Percentiles rank a stretch among this genome's conserved stretches.
phyloP scores from a whole-genome alignment of 2,329 filamentous ascomycete genomes.

The Colletotrichum orchidophilum region DNA sequence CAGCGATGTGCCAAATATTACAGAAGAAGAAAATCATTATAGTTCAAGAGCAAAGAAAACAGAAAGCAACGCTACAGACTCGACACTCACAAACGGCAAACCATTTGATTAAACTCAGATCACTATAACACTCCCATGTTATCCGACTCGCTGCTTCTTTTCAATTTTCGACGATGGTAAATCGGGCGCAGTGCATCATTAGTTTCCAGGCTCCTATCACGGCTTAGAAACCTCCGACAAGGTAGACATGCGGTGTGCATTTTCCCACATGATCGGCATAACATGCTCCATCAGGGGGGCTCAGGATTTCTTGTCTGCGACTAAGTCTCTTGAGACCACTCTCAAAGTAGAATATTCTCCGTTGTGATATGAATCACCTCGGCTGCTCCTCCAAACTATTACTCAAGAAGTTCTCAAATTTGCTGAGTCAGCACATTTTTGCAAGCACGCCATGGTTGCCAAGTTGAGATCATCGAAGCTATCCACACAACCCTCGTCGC shows the following conservation, averaged over 20 bases:
- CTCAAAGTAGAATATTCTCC: background rate
- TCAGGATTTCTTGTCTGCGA: background rate
- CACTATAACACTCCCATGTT: too few species aligned
- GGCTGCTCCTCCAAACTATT: background rate
- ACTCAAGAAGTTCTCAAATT: background rate
- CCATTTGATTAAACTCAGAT: too few species aligned
- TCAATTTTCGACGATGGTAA: background rate
- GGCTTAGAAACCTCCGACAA: background rate
- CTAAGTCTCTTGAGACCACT: background rate
- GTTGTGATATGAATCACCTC: background rate
- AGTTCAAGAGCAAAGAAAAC: too few species aligned
- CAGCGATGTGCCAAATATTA: too few species aligned
- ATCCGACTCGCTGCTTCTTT: too few species aligned
- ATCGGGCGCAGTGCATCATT: background rate
- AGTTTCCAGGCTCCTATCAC: background rate
- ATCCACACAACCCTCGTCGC: background rate
- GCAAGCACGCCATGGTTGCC: conserved; percentile 24
- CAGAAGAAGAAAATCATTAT: too few species aligned
- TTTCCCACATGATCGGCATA: background rate
- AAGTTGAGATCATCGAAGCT: conserved; percentile 15
- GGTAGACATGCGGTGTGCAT: background rate
- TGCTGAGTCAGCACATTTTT: background rate
- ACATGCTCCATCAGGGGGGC: background rate
- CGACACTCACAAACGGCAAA: too few species aligned
- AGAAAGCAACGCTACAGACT: too few species aligned